These are phyloP conservation scores for Termitomyces sp. DNA, from an alignment of 768 basidiomycete genomes.

Conservation along the genomic window DNA sequence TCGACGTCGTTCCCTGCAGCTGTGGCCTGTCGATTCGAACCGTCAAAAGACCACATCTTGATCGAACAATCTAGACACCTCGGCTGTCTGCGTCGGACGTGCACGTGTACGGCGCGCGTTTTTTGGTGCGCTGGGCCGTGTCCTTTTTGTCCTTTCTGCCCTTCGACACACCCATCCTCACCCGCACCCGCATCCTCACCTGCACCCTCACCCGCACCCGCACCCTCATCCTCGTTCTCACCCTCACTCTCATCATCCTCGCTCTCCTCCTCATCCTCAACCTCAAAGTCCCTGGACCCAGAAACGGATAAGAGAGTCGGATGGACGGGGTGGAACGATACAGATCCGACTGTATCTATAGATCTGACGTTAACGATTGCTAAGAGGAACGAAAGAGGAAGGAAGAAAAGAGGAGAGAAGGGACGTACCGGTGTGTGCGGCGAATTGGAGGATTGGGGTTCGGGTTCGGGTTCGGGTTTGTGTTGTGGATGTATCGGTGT, in stretches of 20 bases:
- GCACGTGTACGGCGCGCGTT: no score
- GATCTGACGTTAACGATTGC: neutral
- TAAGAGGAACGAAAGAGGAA: neutral
- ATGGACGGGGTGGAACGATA: constrained; percentile 67
- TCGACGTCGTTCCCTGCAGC: no score
- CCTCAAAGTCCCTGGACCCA: constrained; percentile 73
- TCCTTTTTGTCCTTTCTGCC: no score
- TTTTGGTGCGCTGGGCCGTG: no score
- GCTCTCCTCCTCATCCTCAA: constrained; percentile 22
- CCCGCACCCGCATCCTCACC: no score
- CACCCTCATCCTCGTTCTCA: constrained; percentile 23
- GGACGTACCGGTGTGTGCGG: constrained; percentile 57
- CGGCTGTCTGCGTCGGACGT: neutral
- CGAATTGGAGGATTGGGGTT: constrained; percentile 44
- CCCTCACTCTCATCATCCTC: no score
- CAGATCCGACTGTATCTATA: constrained; percentile 74
- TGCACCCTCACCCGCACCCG: no score
- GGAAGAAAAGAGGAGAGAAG: no score
- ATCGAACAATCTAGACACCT: neutral
- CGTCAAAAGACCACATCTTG: neutral
- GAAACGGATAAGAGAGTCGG: constrained; percentile 63
- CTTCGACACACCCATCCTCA: no score
- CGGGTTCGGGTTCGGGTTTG: no score
- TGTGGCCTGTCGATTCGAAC: no score
- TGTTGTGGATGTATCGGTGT: no score